Percentiles rank a stretch among this genome's conserved stretches.
phyloP scores from a whole-genome alignment of 148 eudicot genomes.

The Fagopyrum homotropicum region DNA sequence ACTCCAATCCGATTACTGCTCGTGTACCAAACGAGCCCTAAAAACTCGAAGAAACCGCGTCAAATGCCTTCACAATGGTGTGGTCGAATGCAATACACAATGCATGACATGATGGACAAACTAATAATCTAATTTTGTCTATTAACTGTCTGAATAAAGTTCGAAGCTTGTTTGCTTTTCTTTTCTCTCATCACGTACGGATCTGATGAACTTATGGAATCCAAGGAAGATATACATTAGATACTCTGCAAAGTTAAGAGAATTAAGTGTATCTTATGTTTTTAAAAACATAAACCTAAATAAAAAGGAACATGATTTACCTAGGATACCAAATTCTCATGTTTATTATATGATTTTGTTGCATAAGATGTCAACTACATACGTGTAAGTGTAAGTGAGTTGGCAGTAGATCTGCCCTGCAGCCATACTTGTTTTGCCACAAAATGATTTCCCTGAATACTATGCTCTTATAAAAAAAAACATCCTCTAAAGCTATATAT shows the following conservation, averaged over 20 bases:
- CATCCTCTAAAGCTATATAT: no score
- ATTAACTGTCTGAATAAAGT: neutral
- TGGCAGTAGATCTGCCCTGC: neutral
- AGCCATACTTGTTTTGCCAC: neutral
- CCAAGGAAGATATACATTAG: neutral
- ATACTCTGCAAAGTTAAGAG: neutral
- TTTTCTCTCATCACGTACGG: neutral
- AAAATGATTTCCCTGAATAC: neutral
- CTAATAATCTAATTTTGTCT: no score
- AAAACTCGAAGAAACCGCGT: no score
- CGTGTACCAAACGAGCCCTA: no score
- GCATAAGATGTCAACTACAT: neutral
- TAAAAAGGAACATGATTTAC: neutral
- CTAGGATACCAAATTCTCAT: slow-evolving; percentile 4
- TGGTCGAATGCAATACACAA: no score
- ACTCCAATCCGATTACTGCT: no score
- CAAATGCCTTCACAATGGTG: no score
- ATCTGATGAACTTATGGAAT: neutral
- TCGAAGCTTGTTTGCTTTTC: neutral
- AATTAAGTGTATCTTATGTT: neutral
- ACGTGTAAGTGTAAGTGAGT: neutral
- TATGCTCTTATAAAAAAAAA: neutral
- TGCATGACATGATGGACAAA: no score
- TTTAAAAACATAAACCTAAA: neutral
- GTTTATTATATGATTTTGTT: neutral